Base-by-base conservation (phyloP, 495 filamentous ascomycete species). In the Xylaria acuta region DNA sequence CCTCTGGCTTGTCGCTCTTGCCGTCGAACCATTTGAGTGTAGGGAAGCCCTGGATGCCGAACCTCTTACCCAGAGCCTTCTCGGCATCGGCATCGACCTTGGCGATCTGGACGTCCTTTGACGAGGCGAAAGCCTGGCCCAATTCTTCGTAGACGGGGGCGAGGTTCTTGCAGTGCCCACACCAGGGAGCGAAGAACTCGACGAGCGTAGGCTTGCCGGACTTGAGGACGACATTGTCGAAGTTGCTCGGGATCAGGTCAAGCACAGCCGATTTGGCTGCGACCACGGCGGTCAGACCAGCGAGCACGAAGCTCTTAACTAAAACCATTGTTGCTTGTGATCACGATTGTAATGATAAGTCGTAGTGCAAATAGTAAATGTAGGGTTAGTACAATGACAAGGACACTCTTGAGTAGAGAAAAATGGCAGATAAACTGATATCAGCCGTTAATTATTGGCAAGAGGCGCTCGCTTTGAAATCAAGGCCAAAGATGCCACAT, bases 151-250 rank as follows among this genome's bases (percentile, higher is more conserved):
- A 99, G 67, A 96, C 85, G 51, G 96, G 96, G 27, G 95, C 97
- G 12, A 99, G 92, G 70, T 84, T 97, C 87, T 98, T 98, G 92
- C 96, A 99, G 88, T 99, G 94, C 59, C 97, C 97, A 82, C 97
- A 99, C 96, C 96, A 99, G 70, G 96, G 96, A 60, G 96, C 96
- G 82, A 98, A 99, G 88, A 99, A 99, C 80, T 99, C 96, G 72
- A 99, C 96, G 45, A 99, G 90, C 0, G 97, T 94, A 38, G 97
- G 97, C 85, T 97, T 98, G 79, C 94, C 94, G 67, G 92, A 94
- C 78, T 96, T 87, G 41, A 98, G 88, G 72, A 97, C 93, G 65
- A 97, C 87, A 11, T 91, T 83, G 82, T 98, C 94, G 80, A 98
- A 98, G 84, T 98, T 98, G 72, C 81, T 82, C 68, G 95, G 94